These are phyloP conservation scores for Musa schizocarpa DNA, from an alignment of 176 grass and related monocot genomes.

Conservation along the genomic window DNA sequence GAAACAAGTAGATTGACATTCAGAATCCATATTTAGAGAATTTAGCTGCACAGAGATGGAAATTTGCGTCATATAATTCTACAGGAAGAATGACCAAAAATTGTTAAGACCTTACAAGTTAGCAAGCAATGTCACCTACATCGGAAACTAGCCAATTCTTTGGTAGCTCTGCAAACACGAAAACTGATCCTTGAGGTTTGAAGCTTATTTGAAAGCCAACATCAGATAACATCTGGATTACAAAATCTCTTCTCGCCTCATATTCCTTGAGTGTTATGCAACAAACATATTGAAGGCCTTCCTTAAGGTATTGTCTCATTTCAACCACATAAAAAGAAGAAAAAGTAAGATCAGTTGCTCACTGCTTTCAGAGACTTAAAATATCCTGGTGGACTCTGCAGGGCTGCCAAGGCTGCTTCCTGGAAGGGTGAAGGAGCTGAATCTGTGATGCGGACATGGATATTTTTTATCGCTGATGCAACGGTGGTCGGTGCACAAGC, in stretches of 20 bases:
- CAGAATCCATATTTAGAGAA: too few relatives aligned
- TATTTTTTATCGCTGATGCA: constrained; percentile 75
- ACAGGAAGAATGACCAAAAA: not conserved
- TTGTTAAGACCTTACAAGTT: not conserved
- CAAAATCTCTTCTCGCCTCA: constrained; percentile 46
- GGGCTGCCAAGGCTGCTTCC: constrained; percentile 67
- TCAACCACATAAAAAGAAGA: not conserved
- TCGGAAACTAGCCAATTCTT: constrained; percentile 57
- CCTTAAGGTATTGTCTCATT: not conserved
- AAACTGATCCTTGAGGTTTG: constrained; percentile 75
- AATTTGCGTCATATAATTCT: not conserved
- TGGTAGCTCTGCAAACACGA: constrained; percentile 73
- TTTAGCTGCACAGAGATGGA: not conserved
- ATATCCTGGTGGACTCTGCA: constrained; percentile 44
- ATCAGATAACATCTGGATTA: constrained; percentile 58
- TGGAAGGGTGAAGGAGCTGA: constrained; percentile 97
- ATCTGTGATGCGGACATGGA: constrained; percentile 77
- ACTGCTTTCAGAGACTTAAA: constrained; percentile 67
- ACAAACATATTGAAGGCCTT: not conserved
- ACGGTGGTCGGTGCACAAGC: constrained; percentile 60
- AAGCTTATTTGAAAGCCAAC: constrained; percentile 55
- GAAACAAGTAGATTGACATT: too few relatives aligned
- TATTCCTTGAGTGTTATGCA: constrained; percentile 45
- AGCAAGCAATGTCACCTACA: constrained; percentile 29
- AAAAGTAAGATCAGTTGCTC: constrained; percentile 9